Evolutionary conservation across 1,284 basidiomycete species (phyloP).

Genomic region (Porogramme epimiltina): DNA sequence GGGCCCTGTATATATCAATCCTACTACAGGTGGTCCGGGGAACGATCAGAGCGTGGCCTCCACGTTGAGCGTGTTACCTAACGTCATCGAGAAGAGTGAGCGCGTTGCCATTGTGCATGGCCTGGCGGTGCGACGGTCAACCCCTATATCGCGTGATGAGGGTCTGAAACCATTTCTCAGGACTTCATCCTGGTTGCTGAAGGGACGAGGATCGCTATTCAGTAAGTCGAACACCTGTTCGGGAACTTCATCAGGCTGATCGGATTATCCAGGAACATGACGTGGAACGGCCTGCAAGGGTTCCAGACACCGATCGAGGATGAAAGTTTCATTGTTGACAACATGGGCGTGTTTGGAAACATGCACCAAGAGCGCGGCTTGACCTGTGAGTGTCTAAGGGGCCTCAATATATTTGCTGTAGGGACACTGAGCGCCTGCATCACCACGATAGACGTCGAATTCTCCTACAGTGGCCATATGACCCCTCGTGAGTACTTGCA

Average conservation of each 20-base stretch:
- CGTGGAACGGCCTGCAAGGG: constrained; percentile 41
- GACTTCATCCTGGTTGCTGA: constrained; percentile 59
- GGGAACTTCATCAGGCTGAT: background rate
- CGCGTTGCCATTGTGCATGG: constrained; percentile 38
- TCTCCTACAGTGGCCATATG: constrained; percentile 61
- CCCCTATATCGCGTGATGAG: background rate
- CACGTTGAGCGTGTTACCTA: constrained; percentile 39
- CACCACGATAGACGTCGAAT: constrained; percentile 47
- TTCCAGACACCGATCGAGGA: constrained; percentile 41
- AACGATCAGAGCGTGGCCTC: constrained; percentile 40
- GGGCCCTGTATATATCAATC: constrained; percentile 48
- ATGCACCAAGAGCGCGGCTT: constrained; percentile 38
- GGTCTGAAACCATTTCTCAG: constrained; percentile 28
- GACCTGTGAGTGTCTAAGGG: constrained; percentile 30
- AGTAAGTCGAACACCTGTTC: constrained; percentile 35
- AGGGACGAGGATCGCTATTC: constrained; percentile 61
- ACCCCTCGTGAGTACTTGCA: constrained; percentile 51
- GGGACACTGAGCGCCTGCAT: background rate
- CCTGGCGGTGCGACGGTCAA: constrained; percentile 22
- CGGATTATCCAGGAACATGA: constrained; percentile 36
- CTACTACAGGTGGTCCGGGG: constrained; percentile 30
- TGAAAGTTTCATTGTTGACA: constrained; percentile 37
- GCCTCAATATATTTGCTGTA: background rate
- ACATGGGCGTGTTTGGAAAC: constrained; percentile 38
- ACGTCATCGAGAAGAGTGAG: constrained; percentile 42